phyloP scores from a whole-genome alignment of 2,329 filamentous ascomycete genomes.

The Aspergillus novofumigatus region DNA sequence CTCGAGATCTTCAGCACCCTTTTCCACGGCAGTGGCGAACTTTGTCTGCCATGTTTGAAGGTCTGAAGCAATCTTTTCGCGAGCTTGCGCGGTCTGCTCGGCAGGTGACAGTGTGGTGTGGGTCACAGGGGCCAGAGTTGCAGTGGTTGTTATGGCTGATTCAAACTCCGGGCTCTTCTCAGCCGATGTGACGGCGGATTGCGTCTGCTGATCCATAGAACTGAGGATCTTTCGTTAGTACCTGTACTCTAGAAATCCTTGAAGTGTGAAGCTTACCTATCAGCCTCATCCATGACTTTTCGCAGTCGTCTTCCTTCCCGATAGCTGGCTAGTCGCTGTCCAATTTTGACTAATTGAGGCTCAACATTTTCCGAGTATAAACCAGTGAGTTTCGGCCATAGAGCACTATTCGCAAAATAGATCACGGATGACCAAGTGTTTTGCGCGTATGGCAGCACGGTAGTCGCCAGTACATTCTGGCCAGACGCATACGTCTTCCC shows the following conservation, averaged over 20 bases:
- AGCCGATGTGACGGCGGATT: conserved; percentile 17
- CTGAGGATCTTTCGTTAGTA: conserved; percentile 14
- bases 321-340: conserved; percentile 71
- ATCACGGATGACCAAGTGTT: conserved; percentile 67
- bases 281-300: conserved; percentile 53
- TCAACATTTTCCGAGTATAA: conserved; percentile 91
- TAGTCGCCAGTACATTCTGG: conserved; percentile 63
- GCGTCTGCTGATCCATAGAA: conserved; percentile 19
- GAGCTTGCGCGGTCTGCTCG: conserved; percentile 39
- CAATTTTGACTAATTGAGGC: conserved; percentile 88
- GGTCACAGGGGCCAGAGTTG: conserved; percentile 22
- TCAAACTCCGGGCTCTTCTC: conserved; percentile 14
- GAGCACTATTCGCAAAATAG: conserved; percentile 66
- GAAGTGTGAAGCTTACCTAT: conserved; percentile 34
- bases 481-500: conserved; percentile 63
- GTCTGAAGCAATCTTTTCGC: conserved; percentile 70
- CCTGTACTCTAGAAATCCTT: not conserved
- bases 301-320: conserved; percentile 59
- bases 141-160: conserved; percentile 20
- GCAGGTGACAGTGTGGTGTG: conserved; percentile 42
- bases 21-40: conserved; percentile 78
- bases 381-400: conserved; percentile 77
- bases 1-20: conserved; percentile 68
- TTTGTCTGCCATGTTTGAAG: conserved; percentile 82
- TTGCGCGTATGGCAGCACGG: conserved; percentile 66